Evolutionary conservation across 108 stramenopile species (phyloP), one percentile per base, ranked within the genome.

Genomic region (Fragilaria crotonensis): DNA sequence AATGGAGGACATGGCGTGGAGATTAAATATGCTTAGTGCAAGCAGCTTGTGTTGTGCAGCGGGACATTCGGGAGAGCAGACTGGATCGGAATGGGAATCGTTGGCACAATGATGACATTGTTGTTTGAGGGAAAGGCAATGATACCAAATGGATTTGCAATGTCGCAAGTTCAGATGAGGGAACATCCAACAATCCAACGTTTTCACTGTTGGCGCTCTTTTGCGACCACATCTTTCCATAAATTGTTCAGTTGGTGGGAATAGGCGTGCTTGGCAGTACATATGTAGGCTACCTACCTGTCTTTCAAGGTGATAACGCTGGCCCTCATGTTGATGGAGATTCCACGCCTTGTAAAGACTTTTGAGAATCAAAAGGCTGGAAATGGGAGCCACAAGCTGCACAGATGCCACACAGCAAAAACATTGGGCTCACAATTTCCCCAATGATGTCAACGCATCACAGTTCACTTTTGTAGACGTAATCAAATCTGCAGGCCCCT

Each of bases 251-350:
- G 14, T 19, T 56, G 25, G 55, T 56, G 5, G 19, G 19, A 7
- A 7, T 5, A 17, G 55, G 55, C 27, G 55, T n/a, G n/a, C n/a
- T n/a, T n/a, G n/a, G n/a, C n/a, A n/a, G 55, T 5, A 19, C 25
- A 56, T 56, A 56, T 5, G 55, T 30, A 20, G 55, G 55, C 7
- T 56, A 56, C 19, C 27, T 19, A 19, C 55, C 55, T 30, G 27
- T 56, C 14, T 56, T 56, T 32, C 55, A 56, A 44, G 55, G 26
- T n/a, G 55, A 56, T n/a, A 56, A 56, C 20, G 55, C 55, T 17
- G 55, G 55, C 5, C 55, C 55, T 19, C 55, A 56, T 19, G 18
- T 5, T n/a, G 55, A 56, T 7, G 55, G 5, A 33, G 55, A 32
- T 5, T 56, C 5, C 31, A 31, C 5, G 18, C n/a, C 25, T n/a